Base-by-base conservation (phyloP, 768 basidiomycete species). In the Rubroboletus satanas region DNA sequence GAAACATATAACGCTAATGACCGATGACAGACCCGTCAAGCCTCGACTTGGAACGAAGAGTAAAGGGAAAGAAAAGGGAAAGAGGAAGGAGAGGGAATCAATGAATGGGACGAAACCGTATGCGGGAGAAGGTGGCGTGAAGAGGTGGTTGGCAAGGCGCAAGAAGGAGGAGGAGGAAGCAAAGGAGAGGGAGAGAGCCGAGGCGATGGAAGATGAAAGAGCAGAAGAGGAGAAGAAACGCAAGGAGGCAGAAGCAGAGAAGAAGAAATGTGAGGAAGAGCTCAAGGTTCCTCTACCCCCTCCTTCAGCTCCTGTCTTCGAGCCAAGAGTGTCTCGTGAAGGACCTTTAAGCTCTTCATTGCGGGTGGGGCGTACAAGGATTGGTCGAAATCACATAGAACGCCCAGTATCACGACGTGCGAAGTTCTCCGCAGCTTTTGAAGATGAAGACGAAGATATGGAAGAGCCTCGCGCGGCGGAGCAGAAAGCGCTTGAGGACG, bases 71-170 rank as follows among this genome's bases (percentile, higher is more conserved):
- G 64, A 63, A 6, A 68, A 64, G 44, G 68, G 56, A 14, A 78
- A 77, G 62, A 69, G 63, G 35, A 74, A 68, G 41, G 63, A 71
- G 38, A 69, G 67, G 45, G 68, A 55, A 23, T 66, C 74, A 17
- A 69, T 75, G 14, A 83, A 83, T 57, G 79, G 78, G 37, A 81
- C 81, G 18, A 90, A 90, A 62, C 89, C 89, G 4, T 91, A 91
- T 62, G 84, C 87, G 1, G 89, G 88, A 7, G 81, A 83, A 57
- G 86, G 88, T 49, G 87, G 87, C 0, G 84, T 89, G 79, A 89
- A 86, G 75, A 90, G 85, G 64, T 72, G 88, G 67, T 69, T 90
- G 37, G 83, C 85, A 21, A 79, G 81, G 59, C 75, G 84, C 46
- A 80, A 79, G 63, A 71, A 75, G 57, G 86, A 87, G 64, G 81